Conservation (phyloP, 805 yeast genomes). For the Teunomyces gatunensis region DNA sequence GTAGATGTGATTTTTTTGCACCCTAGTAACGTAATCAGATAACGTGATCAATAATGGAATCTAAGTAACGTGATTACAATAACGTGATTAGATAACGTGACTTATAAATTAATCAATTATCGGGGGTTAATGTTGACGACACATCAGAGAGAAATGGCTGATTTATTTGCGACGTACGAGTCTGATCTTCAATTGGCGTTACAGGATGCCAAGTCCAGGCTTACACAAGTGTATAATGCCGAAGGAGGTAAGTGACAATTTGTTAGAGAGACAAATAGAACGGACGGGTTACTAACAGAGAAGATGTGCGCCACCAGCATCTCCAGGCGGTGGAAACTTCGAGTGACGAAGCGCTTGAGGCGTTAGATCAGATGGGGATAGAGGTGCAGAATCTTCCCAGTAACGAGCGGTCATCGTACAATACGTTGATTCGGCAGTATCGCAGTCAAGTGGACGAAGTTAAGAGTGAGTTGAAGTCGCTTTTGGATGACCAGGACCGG, state of each 20-base stretch:
- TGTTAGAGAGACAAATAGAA: too few species aligned
- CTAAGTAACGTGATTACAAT: too few species aligned
- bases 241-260: conserved; percentile 37
- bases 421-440: conserved; percentile 74
- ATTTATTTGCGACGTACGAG: conserved; percentile 62
- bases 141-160: conserved; percentile 33
- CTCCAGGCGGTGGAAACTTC: conserved; percentile 62
- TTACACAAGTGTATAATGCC: conserved; percentile 51
- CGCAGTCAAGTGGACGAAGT: conserved; percentile 55
- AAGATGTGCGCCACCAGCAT: conserved; percentile 51
- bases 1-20: background rate
- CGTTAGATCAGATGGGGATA: conserved; percentile 80
- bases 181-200: conserved; percentile 68
- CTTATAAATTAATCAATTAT: too few species aligned
- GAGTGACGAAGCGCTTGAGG: conserved; percentile 77
- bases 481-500: conserved; percentile 71
- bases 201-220: conserved; percentile 66
- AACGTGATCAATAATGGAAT: too few species aligned
- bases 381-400: conserved; percentile 87
- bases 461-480: conserved; percentile 52
- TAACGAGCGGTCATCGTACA: conserved; percentile 62
- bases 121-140: background rate
- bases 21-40: conserved; percentile 1
- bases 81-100: conserved; percentile 1
- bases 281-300: conserved; percentile 18